Base-by-base conservation (phyloP, 352 stramenopile genomes). In the Phytophthora pini region DNA sequence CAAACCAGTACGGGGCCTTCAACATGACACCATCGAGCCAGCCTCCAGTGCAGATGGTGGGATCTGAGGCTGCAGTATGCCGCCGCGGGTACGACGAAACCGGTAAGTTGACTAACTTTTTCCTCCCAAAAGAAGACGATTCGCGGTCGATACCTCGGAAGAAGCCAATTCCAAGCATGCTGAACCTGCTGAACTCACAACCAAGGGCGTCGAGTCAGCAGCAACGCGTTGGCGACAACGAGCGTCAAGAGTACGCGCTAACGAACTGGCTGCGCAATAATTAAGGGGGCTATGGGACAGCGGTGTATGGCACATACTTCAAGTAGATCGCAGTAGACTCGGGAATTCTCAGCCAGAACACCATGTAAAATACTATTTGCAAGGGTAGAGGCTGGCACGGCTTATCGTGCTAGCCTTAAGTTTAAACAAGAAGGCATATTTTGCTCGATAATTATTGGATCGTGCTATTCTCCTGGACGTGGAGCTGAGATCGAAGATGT, bases 21-120 rank as follows among this genome's bases (percentile, higher is more conserved):
- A 84, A 88, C 51, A 49, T 89, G 43, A 79, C 70, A 4, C 80
- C 82, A 2, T 71, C 77, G 24, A 76, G 44, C 20, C 70, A 79
- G 7, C 55, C 77, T 34, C 77, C 79, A 0, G 68, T 91, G 48
- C 72, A 84, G 54, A 60, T 76, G 17, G 67, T 59, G 4, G 60
- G 56, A 27, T 38, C 65, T 20, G 56, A 70, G 12, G 70, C 56
- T 17, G 70, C 66, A 0, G 66, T 90, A 7, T 89, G 79, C 17
- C 82, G 84, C 41, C 74, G 82, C 51, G 84, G 82, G 5, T 91
- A 91, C 55, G 84, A 91, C 40, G 82, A 91, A 66, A 91, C 84
- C 0, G 84, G 84, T 32, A 91, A 91, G 63, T 64, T 93, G 31
- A 91, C 84, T 15, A 91, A 84, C 54, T 91, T 87, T 64, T 90